These are phyloP conservation scores for Leonotis leonurus DNA, from an alignment of 257 asterid genomes.

Conservation along the genomic window DNA sequence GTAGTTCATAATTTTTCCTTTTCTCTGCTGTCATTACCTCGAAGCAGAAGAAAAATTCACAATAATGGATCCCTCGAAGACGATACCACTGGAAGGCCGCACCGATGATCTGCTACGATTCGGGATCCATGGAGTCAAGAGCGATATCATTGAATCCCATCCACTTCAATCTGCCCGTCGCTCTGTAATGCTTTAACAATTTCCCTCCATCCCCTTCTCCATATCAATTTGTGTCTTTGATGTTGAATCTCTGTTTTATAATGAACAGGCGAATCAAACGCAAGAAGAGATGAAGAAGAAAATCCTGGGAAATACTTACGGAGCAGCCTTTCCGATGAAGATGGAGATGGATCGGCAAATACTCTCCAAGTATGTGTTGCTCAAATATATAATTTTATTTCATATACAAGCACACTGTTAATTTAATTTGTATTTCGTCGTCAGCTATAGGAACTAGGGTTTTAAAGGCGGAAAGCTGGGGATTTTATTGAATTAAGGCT, in stretches of 20 bases:
- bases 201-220: neutral
- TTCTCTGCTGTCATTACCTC: neutral
- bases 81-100: constrained; percentile 36
- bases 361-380: constrained; percentile 45
- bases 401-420: neutral
- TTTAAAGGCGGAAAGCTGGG: constrained; percentile 4
- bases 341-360: constrained; percentile 69
- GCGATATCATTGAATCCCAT: constrained; percentile 74
- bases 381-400: too few relatives aligned
- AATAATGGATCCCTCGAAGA: constrained; percentile 45
- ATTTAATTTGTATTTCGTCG: neutral
- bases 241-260: neutral
- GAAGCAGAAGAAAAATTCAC: neutral
- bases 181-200: constrained; percentile 28
- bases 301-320: constrained; percentile 42
- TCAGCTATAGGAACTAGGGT: constrained; percentile 21
- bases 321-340: constrained; percentile 68
- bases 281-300: constrained; percentile 43
- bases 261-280: constrained; percentile 44
- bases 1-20: neutral
- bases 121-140: constrained; percentile 85
- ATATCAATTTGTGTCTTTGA: neutral
- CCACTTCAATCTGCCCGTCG: constrained; percentile 68
- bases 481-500: neutral
- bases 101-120: constrained; percentile 42